phyloP scores from a whole-genome alignment of 2,329 filamentous ascomycete species.

The Alternaria sp. region DNA sequence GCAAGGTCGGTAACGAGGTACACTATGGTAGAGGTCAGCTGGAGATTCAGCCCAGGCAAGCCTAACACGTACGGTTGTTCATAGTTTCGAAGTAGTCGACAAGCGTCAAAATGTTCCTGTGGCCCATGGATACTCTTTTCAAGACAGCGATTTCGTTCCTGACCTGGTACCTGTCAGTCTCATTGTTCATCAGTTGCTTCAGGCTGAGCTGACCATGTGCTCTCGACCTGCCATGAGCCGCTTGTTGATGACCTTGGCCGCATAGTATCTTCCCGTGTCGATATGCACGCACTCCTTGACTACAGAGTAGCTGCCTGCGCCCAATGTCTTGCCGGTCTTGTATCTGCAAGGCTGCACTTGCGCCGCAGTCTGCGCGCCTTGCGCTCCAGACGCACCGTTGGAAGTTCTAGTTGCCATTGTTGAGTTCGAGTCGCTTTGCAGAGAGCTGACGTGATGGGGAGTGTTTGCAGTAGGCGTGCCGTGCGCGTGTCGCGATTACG shows the following conservation, averaged over 20 bases:
- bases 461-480: not conserved
- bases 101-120: slow-evolving; percentile 95
- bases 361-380: slow-evolving; percentile 41
- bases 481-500: not conserved
- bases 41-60: not conserved
- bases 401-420: slow-evolving; percentile 27
- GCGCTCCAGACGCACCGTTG: slow-evolving; percentile 41
- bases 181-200: not conserved
- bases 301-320: slow-evolving; percentile 95
- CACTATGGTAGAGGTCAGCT: slow-evolving; percentile 56
- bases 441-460: not conserved
- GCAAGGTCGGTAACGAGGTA: slow-evolving; percentile 98
- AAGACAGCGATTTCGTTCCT: slow-evolving; percentile 98
- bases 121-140: slow-evolving; percentile 98
- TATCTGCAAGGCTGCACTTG: slow-evolving; percentile 95
- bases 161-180: slow-evolving; percentile 63
- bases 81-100: slow-evolving; percentile 99
- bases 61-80: slow-evolving; percentile 77
- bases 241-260: slow-evolving; percentile 99
- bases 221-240: slow-evolving; percentile 95
- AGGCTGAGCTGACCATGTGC: slow-evolving; percentile 78
- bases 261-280: slow-evolving; percentile 96
- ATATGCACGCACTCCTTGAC: slow-evolving; percentile 99
- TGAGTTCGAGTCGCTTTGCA: not conserved
- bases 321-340: slow-evolving; percentile 97